Evolutionary conservation across 1,139 yeast genomes (phyloP).

Genomic region (Lodderomyces oxycetoniae): DNA sequence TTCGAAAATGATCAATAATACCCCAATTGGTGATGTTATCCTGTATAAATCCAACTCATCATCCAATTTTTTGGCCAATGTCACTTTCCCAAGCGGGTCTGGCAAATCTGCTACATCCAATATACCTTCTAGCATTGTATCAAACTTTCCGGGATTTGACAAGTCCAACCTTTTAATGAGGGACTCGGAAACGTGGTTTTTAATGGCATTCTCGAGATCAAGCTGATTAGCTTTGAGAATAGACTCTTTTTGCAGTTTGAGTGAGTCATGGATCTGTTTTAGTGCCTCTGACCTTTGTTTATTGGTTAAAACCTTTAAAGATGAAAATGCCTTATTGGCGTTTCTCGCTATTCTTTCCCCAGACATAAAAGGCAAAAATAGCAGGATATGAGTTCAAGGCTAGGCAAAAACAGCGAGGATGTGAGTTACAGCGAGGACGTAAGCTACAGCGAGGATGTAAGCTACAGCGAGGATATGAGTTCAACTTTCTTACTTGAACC

Average conservation of each 20-base stretch:
- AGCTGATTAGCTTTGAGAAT: slow-evolving; percentile 68
- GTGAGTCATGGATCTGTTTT: slow-evolving; percentile 63
- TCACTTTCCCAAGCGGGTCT: slow-evolving; percentile 86
- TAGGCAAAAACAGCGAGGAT: too few species aligned
- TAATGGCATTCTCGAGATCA: slow-evolving; percentile 69
- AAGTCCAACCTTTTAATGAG: slow-evolving; percentile 81
- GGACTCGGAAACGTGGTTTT: slow-evolving; percentile 57
- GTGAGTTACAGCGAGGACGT: too few species aligned
- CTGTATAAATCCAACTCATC: slow-evolving; percentile 79
- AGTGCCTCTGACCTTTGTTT: slow-evolving; percentile 73
- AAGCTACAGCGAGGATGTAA: too few species aligned
- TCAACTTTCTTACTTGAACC: too few species aligned
- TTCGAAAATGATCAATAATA: slow-evolving; percentile 86
- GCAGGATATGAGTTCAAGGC: too few species aligned
- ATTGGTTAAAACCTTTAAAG: slow-evolving; percentile 70
- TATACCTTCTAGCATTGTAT: slow-evolving; percentile 90
- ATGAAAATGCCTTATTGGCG: slow-evolving; percentile 76
- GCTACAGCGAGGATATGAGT: too few species aligned
- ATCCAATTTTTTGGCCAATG: slow-evolving; percentile 79
- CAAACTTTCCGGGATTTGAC: slow-evolving; percentile 77
- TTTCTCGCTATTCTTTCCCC: slow-evolving; percentile 75
- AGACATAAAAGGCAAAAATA: too few species aligned
- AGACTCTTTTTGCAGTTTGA: slow-evolving; percentile 51
- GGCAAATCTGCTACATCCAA: slow-evolving; percentile 82
- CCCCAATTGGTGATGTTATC: slow-evolving; percentile 93